A percentile compares a stretch with the other conserved stretches of the same genome.
Conservation (phyloP, 371 early-diverging fungal genomes). For the Mucor lusitanicus region DNA sequence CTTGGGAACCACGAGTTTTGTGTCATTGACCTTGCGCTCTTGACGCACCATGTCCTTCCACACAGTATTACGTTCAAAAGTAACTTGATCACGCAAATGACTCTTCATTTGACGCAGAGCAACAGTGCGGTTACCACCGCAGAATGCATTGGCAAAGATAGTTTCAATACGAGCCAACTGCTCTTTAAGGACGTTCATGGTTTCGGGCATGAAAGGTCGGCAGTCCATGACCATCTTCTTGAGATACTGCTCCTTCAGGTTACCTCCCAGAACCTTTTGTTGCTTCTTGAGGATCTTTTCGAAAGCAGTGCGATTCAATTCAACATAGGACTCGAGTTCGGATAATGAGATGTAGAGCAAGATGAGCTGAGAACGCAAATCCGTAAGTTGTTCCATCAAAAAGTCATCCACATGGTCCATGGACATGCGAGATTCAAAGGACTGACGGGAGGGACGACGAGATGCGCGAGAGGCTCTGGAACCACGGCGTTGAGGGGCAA, state of each 20-base stretch:
- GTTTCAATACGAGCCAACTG: conserved; percentile 60
- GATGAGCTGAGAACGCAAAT: conserved; percentile 47
- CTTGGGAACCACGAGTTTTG: conserved; percentile 52
- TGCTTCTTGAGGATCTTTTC: conserved; percentile 95
- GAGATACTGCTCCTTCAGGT: conserved; percentile 54
- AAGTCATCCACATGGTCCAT: conserved; percentile 21
- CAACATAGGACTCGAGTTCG: conserved; percentile 87
- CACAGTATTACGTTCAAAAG: conserved; percentile 80
- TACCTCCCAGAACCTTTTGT: conserved; percentile 84
- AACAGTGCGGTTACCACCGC: conserved; percentile 48
- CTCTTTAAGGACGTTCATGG: conserved; percentile 45
- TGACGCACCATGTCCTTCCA: conserved; percentile 83
- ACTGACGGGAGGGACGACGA: conserved; percentile 13
- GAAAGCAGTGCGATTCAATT: conserved; percentile 94
- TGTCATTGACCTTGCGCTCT: conserved; percentile 62
- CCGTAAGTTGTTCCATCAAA: conserved; percentile 21
- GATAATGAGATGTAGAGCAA: conserved; percentile 77
- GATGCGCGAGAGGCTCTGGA: conserved; percentile 15
- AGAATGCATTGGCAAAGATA: conserved; percentile 66
- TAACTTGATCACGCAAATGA: conserved; percentile 72
- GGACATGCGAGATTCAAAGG: conserved; percentile 28
- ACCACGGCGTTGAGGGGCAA: conserved; percentile 11
- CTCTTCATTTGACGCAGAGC: conserved; percentile 70
- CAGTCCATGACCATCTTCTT: conserved; percentile 60
- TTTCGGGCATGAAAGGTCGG: conserved; percentile 60